Conservation (phyloP, 768 basidiomycete species). For the Boletellus ananas region DNA sequence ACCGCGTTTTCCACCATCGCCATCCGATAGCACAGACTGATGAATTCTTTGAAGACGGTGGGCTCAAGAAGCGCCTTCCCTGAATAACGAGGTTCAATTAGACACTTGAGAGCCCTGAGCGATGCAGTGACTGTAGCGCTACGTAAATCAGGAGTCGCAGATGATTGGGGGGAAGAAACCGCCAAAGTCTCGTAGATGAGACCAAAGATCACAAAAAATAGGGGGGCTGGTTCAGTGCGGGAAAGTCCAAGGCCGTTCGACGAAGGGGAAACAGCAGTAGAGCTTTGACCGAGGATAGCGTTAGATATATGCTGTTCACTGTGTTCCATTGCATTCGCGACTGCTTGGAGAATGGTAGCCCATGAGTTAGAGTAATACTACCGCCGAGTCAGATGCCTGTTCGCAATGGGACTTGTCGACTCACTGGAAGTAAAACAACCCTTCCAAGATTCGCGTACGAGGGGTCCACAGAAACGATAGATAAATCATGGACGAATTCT, state of each 20-base stretch:
- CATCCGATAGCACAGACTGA: slow-evolving; percentile 83
- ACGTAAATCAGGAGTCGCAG: slow-evolving; percentile 38
- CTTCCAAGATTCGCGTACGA: slow-evolving; percentile 86
- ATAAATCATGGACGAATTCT: slow-evolving; percentile 74
- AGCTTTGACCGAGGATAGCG: slow-evolving; percentile 72
- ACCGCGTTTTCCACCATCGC: slow-evolving; percentile 79
- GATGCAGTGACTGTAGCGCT: slow-evolving; percentile 54
- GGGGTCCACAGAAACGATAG: slow-evolving; percentile 71
- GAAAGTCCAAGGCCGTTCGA: slow-evolving; percentile 20
- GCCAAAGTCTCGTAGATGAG: slow-evolving; percentile 89
- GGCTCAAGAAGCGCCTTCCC: slow-evolving; percentile 80
- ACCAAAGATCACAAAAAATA: slow-evolving; percentile 90
- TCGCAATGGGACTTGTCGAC: slow-evolving; percentile 25
- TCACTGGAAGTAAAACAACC: slow-evolving; percentile 86
- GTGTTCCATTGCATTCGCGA: slow-evolving; percentile 73
- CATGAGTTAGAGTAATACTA: slow-evolving; percentile 89
- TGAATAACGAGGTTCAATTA: slow-evolving; percentile 78
- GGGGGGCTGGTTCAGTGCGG: slow-evolving; percentile 61
- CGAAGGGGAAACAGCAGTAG: slow-evolving; percentile 15
- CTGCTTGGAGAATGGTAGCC: slow-evolving; percentile 78
- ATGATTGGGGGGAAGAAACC: slow-evolving; percentile 58
- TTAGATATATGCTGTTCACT: slow-evolving; percentile 64
- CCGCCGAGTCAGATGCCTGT: not conserved
- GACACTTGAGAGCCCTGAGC: slow-evolving; percentile 70
- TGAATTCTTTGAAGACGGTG: slow-evolving; percentile 85